Conservation (phyloP, 352 stramenopile species). For the Globisporangium carolinianum region DNA sequence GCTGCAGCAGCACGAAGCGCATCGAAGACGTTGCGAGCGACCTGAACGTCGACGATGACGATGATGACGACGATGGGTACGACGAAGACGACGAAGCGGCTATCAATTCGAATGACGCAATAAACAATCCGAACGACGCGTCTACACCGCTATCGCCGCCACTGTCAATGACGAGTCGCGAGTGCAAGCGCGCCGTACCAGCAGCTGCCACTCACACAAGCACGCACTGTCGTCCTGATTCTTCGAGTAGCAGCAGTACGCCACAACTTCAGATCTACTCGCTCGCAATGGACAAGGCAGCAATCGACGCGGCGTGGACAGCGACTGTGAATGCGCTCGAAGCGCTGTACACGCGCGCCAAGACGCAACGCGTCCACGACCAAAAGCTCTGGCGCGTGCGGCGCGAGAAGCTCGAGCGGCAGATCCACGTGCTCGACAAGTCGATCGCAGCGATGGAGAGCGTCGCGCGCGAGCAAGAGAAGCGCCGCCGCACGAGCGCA, state of each 20-base stretch:
- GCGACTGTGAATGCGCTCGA: conserved; percentile 38
- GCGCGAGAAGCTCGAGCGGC: conserved; percentile 57
- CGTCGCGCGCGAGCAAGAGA: conserved; percentile 41
- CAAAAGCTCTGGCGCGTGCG: conserved; percentile 51
- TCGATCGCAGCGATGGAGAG: conserved; percentile 59
- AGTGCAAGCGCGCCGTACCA: conserved; percentile 5
- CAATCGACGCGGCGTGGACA: conserved; percentile 48
- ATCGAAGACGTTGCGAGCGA: conserved; percentile 6
- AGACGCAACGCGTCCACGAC: conserved; percentile 29
- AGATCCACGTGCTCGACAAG: conserved; percentile 68
- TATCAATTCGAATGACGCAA: conserved; percentile 7
- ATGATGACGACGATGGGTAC: conserved; percentile 18
- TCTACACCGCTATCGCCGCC: background rate
- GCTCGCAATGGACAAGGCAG: conserved; percentile 42
- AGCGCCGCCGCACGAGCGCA: conserved; percentile 30
- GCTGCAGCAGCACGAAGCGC: background rate
- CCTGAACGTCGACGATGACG: conserved; percentile 22
- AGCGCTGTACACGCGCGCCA: conserved; percentile 34
- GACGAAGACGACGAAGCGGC: conserved; percentile 17
- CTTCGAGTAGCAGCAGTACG: too few relatives aligned
- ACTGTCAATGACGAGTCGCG: conserved; percentile 5
- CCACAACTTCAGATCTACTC: conserved; percentile 22
- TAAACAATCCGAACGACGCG: background rate
- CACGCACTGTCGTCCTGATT: too few relatives aligned
- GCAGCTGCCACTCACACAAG: background rate